Evolutionary conservation across 108 stramenopile genomes (phyloP).

Genomic region (Skeletonema tropicum): DNA sequence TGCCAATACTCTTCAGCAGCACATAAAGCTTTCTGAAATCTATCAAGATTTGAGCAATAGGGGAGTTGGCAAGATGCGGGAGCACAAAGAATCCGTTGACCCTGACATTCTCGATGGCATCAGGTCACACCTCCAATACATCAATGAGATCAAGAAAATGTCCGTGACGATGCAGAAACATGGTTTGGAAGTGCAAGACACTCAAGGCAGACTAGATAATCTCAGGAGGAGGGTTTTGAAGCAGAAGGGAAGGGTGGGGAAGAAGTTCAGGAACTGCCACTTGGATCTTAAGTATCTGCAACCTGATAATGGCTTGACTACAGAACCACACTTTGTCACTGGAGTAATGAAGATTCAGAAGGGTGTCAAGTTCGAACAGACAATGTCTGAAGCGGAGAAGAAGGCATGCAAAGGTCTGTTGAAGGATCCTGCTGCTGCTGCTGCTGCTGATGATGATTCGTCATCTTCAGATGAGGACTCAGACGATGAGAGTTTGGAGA

Average conservation of each 20-base stretch:
- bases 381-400: slow-evolving; percentile 9
- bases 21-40: not conserved
- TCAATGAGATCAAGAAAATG: not conserved
- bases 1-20: slow-evolving; percentile 7
- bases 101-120: not conserved
- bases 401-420: not conserved
- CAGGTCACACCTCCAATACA: not conserved
- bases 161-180: not conserved
- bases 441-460: no score
- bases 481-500: no score
- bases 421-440: no score
- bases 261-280: slow-evolving; percentile 4
- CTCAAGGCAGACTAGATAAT: slow-evolving; percentile 10
- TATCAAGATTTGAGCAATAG: not conserved
- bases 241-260: not conserved
- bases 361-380: not conserved
- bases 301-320: slow-evolving; percentile 8
- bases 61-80: slow-evolving; percentile 7
- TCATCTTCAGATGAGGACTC: no score
- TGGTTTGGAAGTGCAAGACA: not conserved
- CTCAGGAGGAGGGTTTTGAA: not conserved
- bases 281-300: not conserved
- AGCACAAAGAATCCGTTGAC: slow-evolving; percentile 8
- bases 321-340: slow-evolving; percentile 11
- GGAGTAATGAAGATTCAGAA: slow-evolving; percentile 10